Percentiles rank a stretch among this genome's conserved stretches.
Evolutionary conservation across 345 rosid species (phyloP).

Genomic region (Eucalyptus cladocalyx): DNA sequence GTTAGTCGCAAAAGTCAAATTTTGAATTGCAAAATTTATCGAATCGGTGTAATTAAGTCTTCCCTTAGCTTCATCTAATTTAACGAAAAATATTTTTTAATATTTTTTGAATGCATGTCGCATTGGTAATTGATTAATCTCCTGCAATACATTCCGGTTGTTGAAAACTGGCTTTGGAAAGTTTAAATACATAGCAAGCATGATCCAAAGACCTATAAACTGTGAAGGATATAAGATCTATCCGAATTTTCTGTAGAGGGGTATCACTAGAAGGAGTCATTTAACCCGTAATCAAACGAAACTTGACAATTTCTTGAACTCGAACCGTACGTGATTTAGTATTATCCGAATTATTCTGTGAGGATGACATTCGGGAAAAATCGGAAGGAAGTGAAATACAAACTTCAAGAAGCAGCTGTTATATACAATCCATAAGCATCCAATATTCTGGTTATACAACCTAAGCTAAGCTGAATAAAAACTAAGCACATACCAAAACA

Average conservation of each 20-base stretch:
- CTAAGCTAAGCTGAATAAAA: background rate
- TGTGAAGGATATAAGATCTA: background rate
- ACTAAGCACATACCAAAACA: conserved; percentile 31
- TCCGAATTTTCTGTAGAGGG: background rate
- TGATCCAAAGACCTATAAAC: background rate
- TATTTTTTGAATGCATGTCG: background rate
- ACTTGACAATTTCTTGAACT: background rate
- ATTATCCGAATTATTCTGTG: background rate
- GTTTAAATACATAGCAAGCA: background rate
- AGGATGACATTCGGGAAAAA: background rate
- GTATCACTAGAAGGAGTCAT: background rate
- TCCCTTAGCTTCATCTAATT: background rate
- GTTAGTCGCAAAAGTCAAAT: background rate
- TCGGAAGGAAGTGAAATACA: background rate
- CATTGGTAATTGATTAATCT: background rate
- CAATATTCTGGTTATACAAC: background rate
- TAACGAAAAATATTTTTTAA: background rate
- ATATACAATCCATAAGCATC: fast-evolving
- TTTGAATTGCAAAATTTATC: background rate
- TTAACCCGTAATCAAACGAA: background rate
- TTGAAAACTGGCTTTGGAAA: background rate
- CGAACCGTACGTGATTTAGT: background rate
- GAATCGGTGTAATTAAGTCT: background rate
- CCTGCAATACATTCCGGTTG: background rate
- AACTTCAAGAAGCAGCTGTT: background rate